A percentile compares a stretch with the other conserved stretches of the same genome.
Conservation (phyloP, 768 basidiomycete genomes). For the Tricholoma furcatifolium region DNA sequence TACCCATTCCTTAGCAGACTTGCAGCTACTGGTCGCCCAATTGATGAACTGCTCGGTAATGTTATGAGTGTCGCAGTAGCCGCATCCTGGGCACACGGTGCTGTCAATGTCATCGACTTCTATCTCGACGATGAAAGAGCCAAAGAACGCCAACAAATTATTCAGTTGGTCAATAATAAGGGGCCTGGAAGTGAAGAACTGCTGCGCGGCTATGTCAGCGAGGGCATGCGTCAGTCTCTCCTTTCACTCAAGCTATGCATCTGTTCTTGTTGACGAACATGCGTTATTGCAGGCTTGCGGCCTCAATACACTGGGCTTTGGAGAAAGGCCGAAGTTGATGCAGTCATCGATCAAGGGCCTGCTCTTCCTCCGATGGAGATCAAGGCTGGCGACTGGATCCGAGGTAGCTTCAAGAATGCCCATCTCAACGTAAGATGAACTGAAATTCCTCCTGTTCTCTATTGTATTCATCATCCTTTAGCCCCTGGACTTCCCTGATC, state of each 20-base stretch:
- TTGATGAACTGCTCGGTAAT: constrained; percentile 1
- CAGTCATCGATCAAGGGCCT: constrained; percentile 34
- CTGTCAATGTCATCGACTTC: constrained; percentile 49
- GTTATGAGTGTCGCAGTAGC: not conserved
- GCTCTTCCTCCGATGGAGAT: constrained; percentile 32
- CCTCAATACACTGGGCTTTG: constrained; percentile 1
- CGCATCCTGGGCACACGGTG: constrained; percentile 22
- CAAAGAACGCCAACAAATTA: constrained; percentile 8
- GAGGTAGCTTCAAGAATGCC: constrained; percentile 41
- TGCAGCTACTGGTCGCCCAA: constrained; percentile 30
- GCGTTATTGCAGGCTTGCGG: not conserved
- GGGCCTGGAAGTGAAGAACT: constrained; percentile 33
- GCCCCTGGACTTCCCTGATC: constrained; percentile 44
- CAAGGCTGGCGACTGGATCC: constrained; percentile 40
- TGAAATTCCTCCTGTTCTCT: constrained; percentile 5
- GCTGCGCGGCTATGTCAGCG: constrained; percentile 47
- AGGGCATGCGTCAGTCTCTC: constrained; percentile 44
- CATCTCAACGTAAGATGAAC: constrained; percentile 33
- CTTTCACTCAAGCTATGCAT: not conserved
- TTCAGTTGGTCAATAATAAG: constrained; percentile 15
- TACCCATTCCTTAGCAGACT: constrained; percentile 39
- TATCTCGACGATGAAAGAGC: constrained; percentile 45
- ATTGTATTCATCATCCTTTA: not conserved
- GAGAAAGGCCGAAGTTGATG: constrained; percentile 5
- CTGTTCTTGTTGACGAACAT: not conserved